A percentile compares a stretch with the other conserved stretches of the same genome.
Evolutionary conservation across 352 stramenopile genomes (phyloP).

Genomic region (Pythium volutum): DNA sequence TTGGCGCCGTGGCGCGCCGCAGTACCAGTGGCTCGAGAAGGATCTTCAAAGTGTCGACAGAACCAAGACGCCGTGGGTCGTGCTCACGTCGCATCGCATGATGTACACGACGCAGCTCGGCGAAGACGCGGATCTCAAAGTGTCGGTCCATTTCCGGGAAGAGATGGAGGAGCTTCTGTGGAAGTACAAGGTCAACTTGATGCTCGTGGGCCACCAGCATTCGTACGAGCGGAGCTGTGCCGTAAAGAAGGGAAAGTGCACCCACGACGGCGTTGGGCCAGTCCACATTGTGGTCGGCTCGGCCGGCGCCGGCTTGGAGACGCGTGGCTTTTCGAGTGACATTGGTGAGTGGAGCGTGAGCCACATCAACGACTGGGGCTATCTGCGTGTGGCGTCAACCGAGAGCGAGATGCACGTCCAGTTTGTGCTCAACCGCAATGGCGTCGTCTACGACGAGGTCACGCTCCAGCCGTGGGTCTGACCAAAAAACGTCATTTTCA

Average conservation of each 20-base stretch:
- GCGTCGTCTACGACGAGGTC: slow-evolving; percentile 75
- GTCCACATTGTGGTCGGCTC: slow-evolving; percentile 89
- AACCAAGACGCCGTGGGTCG: slow-evolving; percentile 87
- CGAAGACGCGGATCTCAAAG: slow-evolving; percentile 58
- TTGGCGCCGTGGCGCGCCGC: slow-evolving; percentile 73
- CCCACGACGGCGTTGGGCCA: slow-evolving; percentile 54
- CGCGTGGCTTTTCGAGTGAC: slow-evolving; percentile 52
- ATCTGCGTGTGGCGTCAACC: slow-evolving; percentile 60
- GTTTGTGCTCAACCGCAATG: slow-evolving; percentile 82
- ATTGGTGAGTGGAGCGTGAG: slow-evolving; percentile 80
- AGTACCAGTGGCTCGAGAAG: slow-evolving; percentile 88
- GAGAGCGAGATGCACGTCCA: slow-evolving; percentile 65
- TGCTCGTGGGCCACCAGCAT: slow-evolving; percentile 92
- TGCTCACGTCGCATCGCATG: slow-evolving; percentile 90
- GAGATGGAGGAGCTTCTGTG: slow-evolving; percentile 90
- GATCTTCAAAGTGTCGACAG: slow-evolving; percentile 85
- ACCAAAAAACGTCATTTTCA: neutral
- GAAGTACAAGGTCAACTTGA: slow-evolving; percentile 87
- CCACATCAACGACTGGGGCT: slow-evolving; percentile 78
- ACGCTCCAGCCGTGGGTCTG: slow-evolving; percentile 52
- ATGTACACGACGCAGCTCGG: slow-evolving; percentile 87
- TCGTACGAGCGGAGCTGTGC: slow-evolving; percentile 90
- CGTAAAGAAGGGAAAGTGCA: slow-evolving; percentile 71
- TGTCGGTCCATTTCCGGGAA: slow-evolving; percentile 77
- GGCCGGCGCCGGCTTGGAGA: slow-evolving; percentile 72